These are phyloP conservation scores for Pachyrhizus erosus DNA, from an alignment of 306 rosid species.

Conservation along the genomic window DNA sequence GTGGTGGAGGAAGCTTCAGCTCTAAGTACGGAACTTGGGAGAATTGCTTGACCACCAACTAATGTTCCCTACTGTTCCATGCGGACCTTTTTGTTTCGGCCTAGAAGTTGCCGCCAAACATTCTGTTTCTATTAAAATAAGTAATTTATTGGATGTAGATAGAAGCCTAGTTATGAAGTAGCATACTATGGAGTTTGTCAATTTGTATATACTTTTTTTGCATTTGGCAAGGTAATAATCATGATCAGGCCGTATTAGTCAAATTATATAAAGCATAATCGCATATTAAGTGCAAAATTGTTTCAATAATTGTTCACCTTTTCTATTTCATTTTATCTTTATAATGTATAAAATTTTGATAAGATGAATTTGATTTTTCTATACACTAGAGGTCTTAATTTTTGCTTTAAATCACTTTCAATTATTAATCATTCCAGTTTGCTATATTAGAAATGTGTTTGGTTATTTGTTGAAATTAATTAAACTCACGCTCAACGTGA, in stretches of 20 bases:
- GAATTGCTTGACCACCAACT: conserved; percentile 63
- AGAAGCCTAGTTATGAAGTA: conserved; percentile 2
- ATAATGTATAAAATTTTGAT: not conserved
- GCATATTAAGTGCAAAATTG: not conserved
- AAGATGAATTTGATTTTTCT: not conserved
- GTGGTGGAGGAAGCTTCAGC: conserved; percentile 96
- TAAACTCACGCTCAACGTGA: not conserved
- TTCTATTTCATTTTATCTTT: not conserved
- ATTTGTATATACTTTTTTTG: conserved; percentile 2
- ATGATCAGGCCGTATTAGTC: not conserved
- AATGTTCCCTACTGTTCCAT: conserved; percentile 26
- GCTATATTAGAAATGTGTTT: not conserved
- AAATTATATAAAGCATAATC: not conserved
- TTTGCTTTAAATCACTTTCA: not conserved
- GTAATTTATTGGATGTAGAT: not conserved
- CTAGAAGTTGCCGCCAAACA: conserved; percentile 12
- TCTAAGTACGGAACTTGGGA: conserved; percentile 90
- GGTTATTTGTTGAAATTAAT: not conserved
- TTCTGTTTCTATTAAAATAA: not conserved
- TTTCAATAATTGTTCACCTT: not conserved
- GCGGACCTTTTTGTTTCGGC: conserved; percentile 28
- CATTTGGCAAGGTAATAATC: not conserved
- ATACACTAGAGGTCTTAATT: not conserved
- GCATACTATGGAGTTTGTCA: not conserved
- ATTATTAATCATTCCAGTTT: not conserved